phyloP scores from a whole-genome alignment of 305 asterid species.

The Nicotiana rustica region DNA sequence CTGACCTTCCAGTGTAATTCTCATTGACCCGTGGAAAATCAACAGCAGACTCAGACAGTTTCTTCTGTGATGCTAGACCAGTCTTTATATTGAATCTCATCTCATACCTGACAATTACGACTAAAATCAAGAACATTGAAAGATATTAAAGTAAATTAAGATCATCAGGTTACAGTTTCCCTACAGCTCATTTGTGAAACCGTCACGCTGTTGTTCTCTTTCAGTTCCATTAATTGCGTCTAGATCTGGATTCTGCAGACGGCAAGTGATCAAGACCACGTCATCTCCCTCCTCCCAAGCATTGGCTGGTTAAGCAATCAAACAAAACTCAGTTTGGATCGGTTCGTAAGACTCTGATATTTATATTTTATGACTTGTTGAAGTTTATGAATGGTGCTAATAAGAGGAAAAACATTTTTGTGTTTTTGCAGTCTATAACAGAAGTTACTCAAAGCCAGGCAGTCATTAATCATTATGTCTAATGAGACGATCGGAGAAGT shows the following conservation, averaged over 20 bases:
- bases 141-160: conserved; percentile 22
- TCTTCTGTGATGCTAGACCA: conserved; percentile 85
- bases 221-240: conserved; percentile 67
- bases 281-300: conserved; percentile 99
- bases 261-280: conserved; percentile 89
- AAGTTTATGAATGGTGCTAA: not conserved
- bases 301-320: conserved; percentile 61
- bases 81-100: conserved; percentile 94
- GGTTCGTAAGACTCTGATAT: not conserved
- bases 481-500: conserved; percentile 25
- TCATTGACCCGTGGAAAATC: conserved; percentile 96
- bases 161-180: conserved; percentile 40
- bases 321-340: conserved; percentile 27
- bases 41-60: conserved; percentile 76
- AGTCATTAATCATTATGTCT: not conserved
- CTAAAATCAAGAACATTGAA: conserved; percentile 14
- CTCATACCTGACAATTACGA: conserved; percentile 68
- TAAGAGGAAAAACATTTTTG: not conserved
- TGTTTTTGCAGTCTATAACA: not conserved
- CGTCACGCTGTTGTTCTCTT: conserved; percentile 60
- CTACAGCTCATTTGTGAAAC: conserved; percentile 79
- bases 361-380: not conserved
- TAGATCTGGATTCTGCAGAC: conserved; percentile 76
- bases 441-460: conserved; percentile 5
- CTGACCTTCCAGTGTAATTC: conserved; percentile 89